Evolutionary conservation across 805 yeast genomes (phyloP).

Genomic region (Wickerhamia fluorescens): DNA sequence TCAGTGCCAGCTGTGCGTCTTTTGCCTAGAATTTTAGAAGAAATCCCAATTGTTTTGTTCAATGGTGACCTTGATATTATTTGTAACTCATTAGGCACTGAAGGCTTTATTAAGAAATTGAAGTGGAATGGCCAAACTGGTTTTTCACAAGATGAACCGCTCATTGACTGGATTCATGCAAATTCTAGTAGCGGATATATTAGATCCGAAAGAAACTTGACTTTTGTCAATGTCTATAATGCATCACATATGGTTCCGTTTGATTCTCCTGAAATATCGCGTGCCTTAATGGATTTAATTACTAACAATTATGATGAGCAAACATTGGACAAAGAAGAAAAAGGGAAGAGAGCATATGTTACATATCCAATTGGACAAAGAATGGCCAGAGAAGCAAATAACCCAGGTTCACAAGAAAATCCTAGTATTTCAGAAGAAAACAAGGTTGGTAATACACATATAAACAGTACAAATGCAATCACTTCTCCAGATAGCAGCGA

Average conservation of each 20-base stretch:
- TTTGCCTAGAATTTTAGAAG: constrained; percentile 56
- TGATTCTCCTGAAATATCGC: constrained; percentile 62
- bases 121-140: constrained; percentile 57
- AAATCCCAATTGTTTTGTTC: constrained; percentile 62
- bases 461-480: too few relatives aligned
- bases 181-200: constrained; percentile 31
- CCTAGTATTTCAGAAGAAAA: constrained; percentile 1
- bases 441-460: too few relatives aligned
- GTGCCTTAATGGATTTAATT: constrained; percentile 60
- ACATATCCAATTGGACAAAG: constrained; percentile 27
- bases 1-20: constrained; percentile 57
- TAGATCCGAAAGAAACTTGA: constrained; percentile 56
- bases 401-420: neutral
- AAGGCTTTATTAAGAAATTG: constrained; percentile 53
- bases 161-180: constrained; percentile 39
- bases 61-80: constrained; percentile 86
- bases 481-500: too few relatives aligned
- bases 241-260: constrained; percentile 94
- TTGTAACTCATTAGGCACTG: constrained; percentile 77
- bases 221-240: constrained; percentile 65
- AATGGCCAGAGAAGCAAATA: constrained; percentile 2
- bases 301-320: constrained; percentile 22
- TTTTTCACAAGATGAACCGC: constrained; percentile 26
- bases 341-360: constrained; percentile 12
- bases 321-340: constrained; percentile 8